A percentile compares a stretch with the other conserved stretches of the same genome.
Conservation (phyloP, 352 stramenopile species). For the Chrysophaeum taylorii region DNA sequence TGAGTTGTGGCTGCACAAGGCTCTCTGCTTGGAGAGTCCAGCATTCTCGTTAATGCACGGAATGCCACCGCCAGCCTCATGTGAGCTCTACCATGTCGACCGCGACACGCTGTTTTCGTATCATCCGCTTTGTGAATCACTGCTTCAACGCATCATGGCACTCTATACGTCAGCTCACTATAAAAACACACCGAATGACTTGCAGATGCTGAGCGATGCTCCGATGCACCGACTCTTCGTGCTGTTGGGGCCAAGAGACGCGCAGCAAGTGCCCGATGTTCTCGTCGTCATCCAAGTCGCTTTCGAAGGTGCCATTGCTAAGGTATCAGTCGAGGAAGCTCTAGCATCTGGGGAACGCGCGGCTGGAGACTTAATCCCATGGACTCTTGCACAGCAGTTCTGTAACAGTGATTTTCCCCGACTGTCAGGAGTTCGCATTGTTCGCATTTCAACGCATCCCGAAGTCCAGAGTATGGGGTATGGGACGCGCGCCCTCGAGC, state of each 20-base stretch:
- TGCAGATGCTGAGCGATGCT: slow-evolving; percentile 95
- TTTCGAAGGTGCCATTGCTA: slow-evolving; percentile 91
- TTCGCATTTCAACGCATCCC: slow-evolving; percentile 94
- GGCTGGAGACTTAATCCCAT: slow-evolving; percentile 96
- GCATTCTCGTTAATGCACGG: slow-evolving; percentile 73
- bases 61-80: slow-evolving; percentile 85
- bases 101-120: slow-evolving; percentile 98
- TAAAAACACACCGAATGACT: slow-evolving; percentile 99
- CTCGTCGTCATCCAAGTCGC: slow-evolving; percentile 83
- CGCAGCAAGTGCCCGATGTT: slow-evolving; percentile 86
- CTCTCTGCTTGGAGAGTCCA: slow-evolving; percentile 78
- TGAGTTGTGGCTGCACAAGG: slow-evolving; percentile 90
- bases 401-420: slow-evolving; percentile 93
- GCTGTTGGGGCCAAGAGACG: slow-evolving; percentile 81
- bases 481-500: slow-evolving; percentile 82
- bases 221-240: slow-evolving; percentile 96
- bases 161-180: slow-evolving; percentile 98
- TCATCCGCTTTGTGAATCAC: slow-evolving; percentile 90
- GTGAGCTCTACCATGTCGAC: slow-evolving; percentile 97
- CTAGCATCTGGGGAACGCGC: slow-evolving; percentile 86
- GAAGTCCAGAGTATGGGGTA: slow-evolving; percentile 95
- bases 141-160: slow-evolving; percentile 59
- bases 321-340: slow-evolving; percentile 84
- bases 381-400: slow-evolving; percentile 98
- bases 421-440: slow-evolving; percentile 88